Evolutionary conservation across 2,329 filamentous ascomycete species (phyloP).

Genomic region (Alternaria dauci): DNA sequence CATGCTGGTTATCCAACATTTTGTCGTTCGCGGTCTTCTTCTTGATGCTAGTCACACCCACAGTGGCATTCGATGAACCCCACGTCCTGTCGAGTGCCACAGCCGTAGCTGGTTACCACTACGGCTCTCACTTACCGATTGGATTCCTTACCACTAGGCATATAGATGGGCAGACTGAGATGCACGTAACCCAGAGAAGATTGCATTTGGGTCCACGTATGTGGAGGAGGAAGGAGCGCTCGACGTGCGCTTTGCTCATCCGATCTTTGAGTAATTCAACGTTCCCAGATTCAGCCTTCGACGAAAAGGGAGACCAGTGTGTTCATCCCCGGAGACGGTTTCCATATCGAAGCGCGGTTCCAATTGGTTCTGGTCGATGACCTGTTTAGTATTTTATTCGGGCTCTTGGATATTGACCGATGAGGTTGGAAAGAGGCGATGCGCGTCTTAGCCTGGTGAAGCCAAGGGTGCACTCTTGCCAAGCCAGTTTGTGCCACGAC

Average conservation of each 20-base stretch:
- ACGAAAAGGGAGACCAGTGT: not conserved
- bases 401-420: not conserved
- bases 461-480: conserved; percentile 10
- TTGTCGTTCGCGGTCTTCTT: no score
- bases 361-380: not conserved
- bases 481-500: conserved; percentile 40
- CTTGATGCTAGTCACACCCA: no score
- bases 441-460: conserved; percentile 3
- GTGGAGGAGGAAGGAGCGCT: not conserved
- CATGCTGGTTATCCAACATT: no score
- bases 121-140: no score
- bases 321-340: not conserved
- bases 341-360: conserved; percentile 8
- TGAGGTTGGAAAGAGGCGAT: conserved; percentile 2
- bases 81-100: no score
- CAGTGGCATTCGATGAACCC: no score
- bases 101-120: no score
- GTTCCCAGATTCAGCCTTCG: not conserved
- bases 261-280: not conserved
- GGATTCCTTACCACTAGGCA: no score
- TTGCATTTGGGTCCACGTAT: no score
- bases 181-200: no score
- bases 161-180: no score
- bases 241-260: not conserved
- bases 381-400: not conserved